These are phyloP conservation scores for Puccinia brachypodii DNA, from an alignment of 1,284 basidiomycete genomes.

Conservation along the genomic window DNA sequence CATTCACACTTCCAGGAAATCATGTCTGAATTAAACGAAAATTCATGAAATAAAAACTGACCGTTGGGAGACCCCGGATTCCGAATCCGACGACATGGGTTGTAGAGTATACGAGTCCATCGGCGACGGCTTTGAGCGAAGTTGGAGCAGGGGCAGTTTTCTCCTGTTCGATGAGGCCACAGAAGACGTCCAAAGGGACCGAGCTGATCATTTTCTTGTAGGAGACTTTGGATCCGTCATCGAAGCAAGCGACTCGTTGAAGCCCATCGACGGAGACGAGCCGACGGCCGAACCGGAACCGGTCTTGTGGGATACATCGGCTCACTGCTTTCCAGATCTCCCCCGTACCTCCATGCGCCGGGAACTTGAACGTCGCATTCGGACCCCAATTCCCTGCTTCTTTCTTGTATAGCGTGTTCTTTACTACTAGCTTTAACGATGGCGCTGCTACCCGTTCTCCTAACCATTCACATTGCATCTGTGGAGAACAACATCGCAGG, in stretches of 20 bases:
- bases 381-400: constrained; percentile 63
- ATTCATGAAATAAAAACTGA: background rate
- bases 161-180: constrained; percentile 57
- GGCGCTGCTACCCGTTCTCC: constrained; percentile 63
- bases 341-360: constrained; percentile 62
- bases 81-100: constrained; percentile 63
- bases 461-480: constrained; percentile 65
- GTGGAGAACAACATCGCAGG: background rate
- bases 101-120: constrained; percentile 58
- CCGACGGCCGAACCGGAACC: constrained; percentile 58
- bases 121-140: constrained; percentile 54
- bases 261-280: constrained; percentile 59
- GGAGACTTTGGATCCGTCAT: constrained; percentile 59
- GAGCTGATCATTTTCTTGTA: constrained; percentile 61
- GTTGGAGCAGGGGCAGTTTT: constrained; percentile 56
- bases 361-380: constrained; percentile 63
- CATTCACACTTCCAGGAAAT: background rate
- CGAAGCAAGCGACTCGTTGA: constrained; percentile 59
- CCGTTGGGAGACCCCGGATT: constrained; percentile 58
- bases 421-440: constrained; percentile 61
- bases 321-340: constrained; percentile 63
- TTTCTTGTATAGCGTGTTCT: constrained; percentile 62
- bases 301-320: constrained; percentile 59
- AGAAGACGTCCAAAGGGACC: constrained; percentile 60
- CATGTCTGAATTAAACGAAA: too few relatives aligned